phyloP scores from a whole-genome alignment of 768 basidiomycete species.

The Serendipita sp. region DNA sequence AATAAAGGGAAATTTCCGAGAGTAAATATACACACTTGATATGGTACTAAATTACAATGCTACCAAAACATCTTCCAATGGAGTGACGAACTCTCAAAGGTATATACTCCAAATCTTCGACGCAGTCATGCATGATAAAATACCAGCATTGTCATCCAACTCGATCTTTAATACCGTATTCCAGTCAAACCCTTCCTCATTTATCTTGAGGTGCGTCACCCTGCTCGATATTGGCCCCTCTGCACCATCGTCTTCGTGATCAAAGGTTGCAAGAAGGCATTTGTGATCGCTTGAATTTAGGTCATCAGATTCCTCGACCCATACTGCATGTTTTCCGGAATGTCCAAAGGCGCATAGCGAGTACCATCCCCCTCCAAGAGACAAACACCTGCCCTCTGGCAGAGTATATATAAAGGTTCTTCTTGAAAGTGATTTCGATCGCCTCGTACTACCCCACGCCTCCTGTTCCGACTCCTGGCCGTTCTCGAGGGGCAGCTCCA shows the following conservation, averaged over 20 bases:
- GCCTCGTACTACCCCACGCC: not conserved
- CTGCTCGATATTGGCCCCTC: not conserved
- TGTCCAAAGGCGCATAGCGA: not conserved
- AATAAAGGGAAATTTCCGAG: not conserved
- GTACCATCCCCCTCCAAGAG: not conserved
- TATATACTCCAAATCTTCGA: not conserved
- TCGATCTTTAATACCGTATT: not conserved
- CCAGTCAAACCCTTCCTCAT: not conserved
- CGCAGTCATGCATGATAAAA: not conserved
- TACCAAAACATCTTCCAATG: too few species aligned
- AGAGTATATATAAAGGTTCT: not conserved
- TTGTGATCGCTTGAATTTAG: not conserved
- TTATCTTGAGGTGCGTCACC: not conserved
- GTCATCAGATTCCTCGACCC: not conserved
- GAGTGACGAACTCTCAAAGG: not conserved
- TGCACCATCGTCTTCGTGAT: not conserved
- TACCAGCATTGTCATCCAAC: not conserved
- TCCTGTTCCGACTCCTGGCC: not conserved
- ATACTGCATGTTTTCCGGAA: not conserved
- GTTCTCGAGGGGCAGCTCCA: not conserved
- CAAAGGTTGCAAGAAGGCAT: not conserved
- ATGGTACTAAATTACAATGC: too few species aligned
- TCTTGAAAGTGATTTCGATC: not conserved
- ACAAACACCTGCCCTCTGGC: not conserved
- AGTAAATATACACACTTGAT: too few species aligned